Evolutionary conservation across 2,329 filamentous ascomycete species (phyloP), one percentile per base, ranked within the genome.

Genomic region (Beauveria asiatica): DNA sequence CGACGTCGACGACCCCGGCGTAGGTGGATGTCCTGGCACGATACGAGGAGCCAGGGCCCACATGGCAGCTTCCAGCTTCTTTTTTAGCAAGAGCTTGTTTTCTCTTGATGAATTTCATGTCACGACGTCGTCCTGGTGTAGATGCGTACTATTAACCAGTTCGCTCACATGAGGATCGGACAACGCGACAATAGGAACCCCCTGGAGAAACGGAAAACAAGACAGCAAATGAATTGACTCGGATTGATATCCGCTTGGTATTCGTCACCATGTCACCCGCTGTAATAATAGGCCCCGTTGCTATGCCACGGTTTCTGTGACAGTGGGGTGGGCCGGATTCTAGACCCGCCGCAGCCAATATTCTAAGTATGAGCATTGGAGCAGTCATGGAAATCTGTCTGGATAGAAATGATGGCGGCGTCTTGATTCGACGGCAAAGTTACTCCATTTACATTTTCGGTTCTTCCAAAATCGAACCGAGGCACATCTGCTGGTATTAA

Each of bases 71-170:
- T 17, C 39, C 23, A 23, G 23, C 23, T 23, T 4, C 23, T 23
- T 23, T 44, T 33, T 11, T 53, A 53, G 52, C 52, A 44, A 16
- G 52, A 54, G 39, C 52, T 54, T 54, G 37, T 54, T 54, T 44
- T 42, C 13, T 44, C 11, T 27, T 27, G 2, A 4, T 50, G 7
- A 10, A 9, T n/a, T n/a, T 16, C 7, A 16, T 37, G 33, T 37
- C 2, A 5, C 11, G 33, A 37, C 33, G 33, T 37, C 33, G 33
- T 37, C 33, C 16, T 5, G 33, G 13, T 37, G 33, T 16, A 37
- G 13, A 16, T 37, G 10, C 5, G 16, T 37, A 16, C 16, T 37
- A 16, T 37, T 37, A 16, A 6, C 33, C 33, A 16, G 33, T 37
- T 16, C 33, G 5, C 33, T 13, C 33, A 16, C 30, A 13, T 33